Percentiles rank a stretch among this genome's conserved stretches.
Conservation (phyloP, 2,329 filamentous ascomycete species). For the Aspergillus novofumigatus region DNA sequence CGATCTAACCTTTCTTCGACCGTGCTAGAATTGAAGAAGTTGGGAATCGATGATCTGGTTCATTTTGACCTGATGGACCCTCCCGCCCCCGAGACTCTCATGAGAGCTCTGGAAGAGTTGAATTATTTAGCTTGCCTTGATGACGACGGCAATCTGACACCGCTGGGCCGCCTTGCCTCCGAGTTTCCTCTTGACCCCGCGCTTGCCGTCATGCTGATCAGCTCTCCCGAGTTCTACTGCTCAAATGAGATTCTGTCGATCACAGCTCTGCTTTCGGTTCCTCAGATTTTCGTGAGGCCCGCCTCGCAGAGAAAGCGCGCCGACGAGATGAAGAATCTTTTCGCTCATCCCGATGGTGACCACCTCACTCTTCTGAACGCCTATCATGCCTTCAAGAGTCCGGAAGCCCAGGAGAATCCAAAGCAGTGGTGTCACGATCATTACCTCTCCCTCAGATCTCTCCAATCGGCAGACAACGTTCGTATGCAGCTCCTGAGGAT, state of each 20-base stretch:
- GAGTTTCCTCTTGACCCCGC: conserved; percentile 94
- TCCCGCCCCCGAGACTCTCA: conserved; percentile 94
- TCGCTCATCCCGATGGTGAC: conserved; percentile 88
- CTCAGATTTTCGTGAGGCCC: conserved; percentile 88
- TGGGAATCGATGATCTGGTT: conserved; percentile 90
- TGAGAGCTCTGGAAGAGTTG: conserved; percentile 94
- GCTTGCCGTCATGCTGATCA: conserved; percentile 95
- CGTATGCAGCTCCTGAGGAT: conserved; percentile 87
- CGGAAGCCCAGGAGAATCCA: conserved; percentile 64
- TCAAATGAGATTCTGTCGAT: conserved; percentile 97
- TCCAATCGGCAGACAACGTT: conserved; percentile 91
- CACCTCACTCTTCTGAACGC: conserved; percentile 95
- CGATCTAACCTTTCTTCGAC: conserved; percentile 93
- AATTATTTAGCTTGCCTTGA: conserved; percentile 97
- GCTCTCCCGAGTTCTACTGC: conserved; percentile 96
- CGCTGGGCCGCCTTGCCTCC: conserved; percentile 79
- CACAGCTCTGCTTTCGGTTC: conserved; percentile 87
- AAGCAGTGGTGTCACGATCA: conserved; percentile 97
- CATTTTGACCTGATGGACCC: conserved; percentile 99
- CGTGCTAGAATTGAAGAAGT: conserved; percentile 93
- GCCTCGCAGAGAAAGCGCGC: conserved; percentile 80
- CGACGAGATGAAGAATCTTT: conserved; percentile 95
- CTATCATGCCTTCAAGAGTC: conserved; percentile 91
- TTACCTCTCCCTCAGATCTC: conserved; percentile 82
- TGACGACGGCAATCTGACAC: conserved; percentile 89